Conservation (phyloP, 192 early-diverging fungal genomes). For the Haplosporangium gracile region DNA sequence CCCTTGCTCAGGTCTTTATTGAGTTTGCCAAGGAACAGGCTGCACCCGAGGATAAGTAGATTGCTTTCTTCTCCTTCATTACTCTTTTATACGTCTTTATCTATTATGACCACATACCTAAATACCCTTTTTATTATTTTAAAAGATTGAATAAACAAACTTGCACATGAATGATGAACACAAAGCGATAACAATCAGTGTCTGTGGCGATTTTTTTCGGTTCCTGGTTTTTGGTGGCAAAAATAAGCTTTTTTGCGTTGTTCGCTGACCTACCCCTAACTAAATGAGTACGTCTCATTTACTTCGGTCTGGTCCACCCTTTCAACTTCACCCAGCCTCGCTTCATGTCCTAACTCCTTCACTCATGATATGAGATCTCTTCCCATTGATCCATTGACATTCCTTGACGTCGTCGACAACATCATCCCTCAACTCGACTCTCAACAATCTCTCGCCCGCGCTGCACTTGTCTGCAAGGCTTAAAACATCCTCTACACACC, state of each 20-base stretch:
- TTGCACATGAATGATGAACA: neutral
- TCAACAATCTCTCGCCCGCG: neutral
- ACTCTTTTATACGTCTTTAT: neutral
- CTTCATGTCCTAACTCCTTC: too few species aligned
- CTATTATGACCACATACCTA: neutral
- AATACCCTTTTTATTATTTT: neutral
- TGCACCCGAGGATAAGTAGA: conserved; percentile 33
- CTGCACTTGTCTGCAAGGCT: conserved; percentile 9
- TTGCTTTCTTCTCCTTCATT: neutral
- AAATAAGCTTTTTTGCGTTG: too few species aligned
- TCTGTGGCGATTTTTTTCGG: too few species aligned
- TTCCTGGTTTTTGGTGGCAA: too few species aligned
- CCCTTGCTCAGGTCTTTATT: conserved; percentile 74
- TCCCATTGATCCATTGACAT: neutral
- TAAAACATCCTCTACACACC: neutral
- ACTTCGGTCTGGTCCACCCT: too few species aligned
- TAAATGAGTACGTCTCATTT: too few species aligned
- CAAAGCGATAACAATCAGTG: neutral
- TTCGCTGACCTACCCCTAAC: too few species aligned
- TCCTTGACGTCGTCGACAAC: conserved; percentile 8
- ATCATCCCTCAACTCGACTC: neutral
- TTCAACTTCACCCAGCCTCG: too few species aligned
- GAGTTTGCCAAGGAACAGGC: conserved; percentile 68
- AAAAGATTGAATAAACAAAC: too few species aligned
- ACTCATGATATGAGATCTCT: too few species aligned